Percentiles rank a stretch among this genome's conserved stretches.
These are phyloP conservation scores for Anthoceros angustus DNA, from an alignment of 225 moss, liverwort and hornwort genomes.

Conservation along the genomic window DNA sequence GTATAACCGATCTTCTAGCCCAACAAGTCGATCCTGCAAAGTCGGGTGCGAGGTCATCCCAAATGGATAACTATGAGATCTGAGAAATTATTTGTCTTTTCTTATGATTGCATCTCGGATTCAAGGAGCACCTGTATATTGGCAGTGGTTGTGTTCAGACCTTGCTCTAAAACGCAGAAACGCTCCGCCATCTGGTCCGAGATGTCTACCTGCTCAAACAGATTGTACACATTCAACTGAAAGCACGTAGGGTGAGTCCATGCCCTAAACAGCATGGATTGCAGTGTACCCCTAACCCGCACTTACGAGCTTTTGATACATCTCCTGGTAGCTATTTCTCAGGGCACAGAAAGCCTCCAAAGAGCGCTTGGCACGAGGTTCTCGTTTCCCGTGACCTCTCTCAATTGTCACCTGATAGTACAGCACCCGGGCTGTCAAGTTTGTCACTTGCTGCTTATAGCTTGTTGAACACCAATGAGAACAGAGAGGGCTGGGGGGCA, in stretches of 20 bases:
- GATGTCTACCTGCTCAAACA: background rate
- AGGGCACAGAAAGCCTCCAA: background rate
- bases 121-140: background rate
- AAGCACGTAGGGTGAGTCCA: background rate
- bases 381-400: background rate
- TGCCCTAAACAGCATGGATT: background rate
- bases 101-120: too few species aligned
- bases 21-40: background rate
- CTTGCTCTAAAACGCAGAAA: background rate
- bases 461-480: background rate
- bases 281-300: background rate
- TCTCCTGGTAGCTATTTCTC: background rate
- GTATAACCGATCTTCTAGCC: background rate
- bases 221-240: background rate
- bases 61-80: background rate
- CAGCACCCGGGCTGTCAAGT: too few species aligned
- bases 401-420: slow-evolving; percentile 1
- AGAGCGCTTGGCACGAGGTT: background rate
- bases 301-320: slow-evolving; percentile 3
- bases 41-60: background rate
- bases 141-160: background rate
- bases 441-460: background rate
- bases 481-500: background rate
- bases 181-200: slow-evolving; percentile 3
- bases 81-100: too few species aligned